Evolutionary conservation across 768 basidiomycete genomes (phyloP).

Genomic region (Leccinum rimulosum): DNA sequence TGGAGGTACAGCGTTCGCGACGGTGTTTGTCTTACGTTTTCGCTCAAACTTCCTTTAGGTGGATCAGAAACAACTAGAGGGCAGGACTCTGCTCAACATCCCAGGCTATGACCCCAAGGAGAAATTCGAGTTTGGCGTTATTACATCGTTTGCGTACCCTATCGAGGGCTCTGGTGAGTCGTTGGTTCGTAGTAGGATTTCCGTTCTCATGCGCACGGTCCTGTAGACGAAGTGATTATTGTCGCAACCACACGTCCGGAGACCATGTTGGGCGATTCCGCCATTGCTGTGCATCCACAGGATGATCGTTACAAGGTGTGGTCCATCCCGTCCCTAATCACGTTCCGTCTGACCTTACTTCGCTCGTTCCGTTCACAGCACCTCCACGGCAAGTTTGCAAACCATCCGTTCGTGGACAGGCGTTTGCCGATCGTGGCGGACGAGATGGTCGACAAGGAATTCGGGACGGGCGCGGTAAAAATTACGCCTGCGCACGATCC

Average conservation of each 20-base stretch:
- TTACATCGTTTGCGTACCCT: constrained; percentile 94
- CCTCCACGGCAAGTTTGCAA: constrained; percentile 88
- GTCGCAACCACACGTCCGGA: constrained; percentile 98
- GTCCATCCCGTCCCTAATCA: not conserved
- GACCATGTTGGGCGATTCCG: constrained; percentile 98
- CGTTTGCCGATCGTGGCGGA: constrained; percentile 88
- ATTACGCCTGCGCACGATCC: constrained; percentile 98
- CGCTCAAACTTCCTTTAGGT: constrained; percentile 48
- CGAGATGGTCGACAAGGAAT: constrained; percentile 87
- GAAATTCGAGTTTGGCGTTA: constrained; percentile 94
- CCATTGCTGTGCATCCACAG: constrained; percentile 93
- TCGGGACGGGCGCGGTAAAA: constrained; percentile 98
- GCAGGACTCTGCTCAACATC: constrained; percentile 81
- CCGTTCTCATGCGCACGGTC: not conserved
- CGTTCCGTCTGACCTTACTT: not conserved
- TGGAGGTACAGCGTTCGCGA: constrained; percentile 63
- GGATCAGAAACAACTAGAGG: constrained; percentile 85
- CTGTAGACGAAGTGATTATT: constrained; percentile 79
- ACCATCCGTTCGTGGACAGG: constrained; percentile 86
- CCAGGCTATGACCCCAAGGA: constrained; percentile 97
- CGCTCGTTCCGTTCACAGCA: constrained; percentile 45
- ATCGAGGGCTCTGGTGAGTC: constrained; percentile 77
- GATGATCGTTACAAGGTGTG: constrained; percentile 81
- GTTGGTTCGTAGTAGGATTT: not conserved
- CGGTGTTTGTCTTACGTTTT: not conserved